Evolutionary conservation across 805 yeast species (phyloP), one percentile per base, ranked within the genome.

Genomic region (Wickerhamomyces pijperi): DNA sequence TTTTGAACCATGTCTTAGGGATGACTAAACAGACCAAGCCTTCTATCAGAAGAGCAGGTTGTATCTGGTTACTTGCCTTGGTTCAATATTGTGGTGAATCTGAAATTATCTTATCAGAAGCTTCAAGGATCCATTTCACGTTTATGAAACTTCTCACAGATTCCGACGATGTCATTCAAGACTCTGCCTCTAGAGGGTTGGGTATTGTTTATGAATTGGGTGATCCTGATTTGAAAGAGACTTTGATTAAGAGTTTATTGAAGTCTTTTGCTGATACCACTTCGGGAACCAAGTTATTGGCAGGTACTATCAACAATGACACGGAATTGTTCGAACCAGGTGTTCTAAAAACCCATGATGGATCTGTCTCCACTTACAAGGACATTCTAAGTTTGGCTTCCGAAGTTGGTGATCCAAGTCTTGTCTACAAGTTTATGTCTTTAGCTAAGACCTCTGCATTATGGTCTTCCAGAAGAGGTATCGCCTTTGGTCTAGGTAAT

Each of bases 351-450:
- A 84, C 95, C 0, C 81, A 79, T 36, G 92, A 83, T 44, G 87
- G 90, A 1, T 82, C 95, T 0, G 77, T 90, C 3, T 82, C 94
- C 0, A 88, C 97, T 0, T 90, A 90, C 56, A 84, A 82, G 50
- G 98, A 90, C 58, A 84, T 90, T 23, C 65, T 90, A 49, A 83
- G 67, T 49, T 65, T 90, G 37, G 97, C 98, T 0, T 76, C 92
- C 1, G 98, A 90, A 54, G 94, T 87, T 9, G 97, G 97, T 21
- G 96, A 90, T 58, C 95, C 97, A 13, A 74, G 92, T 47, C 70
- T 90, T 46, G 96, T 90, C 4, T 90, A 90, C 60, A 84, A 86
- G 54, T 90, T 90, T 56, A 86, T 90, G 96, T 78, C 95, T 0
- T 62, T 90, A 41, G 94, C 97, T 0, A 80, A 84, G 45, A 80